Evolutionary conservation across 2,329 filamentous ascomycete genomes (phyloP).

Genomic region (Camillea tinctor): DNA sequence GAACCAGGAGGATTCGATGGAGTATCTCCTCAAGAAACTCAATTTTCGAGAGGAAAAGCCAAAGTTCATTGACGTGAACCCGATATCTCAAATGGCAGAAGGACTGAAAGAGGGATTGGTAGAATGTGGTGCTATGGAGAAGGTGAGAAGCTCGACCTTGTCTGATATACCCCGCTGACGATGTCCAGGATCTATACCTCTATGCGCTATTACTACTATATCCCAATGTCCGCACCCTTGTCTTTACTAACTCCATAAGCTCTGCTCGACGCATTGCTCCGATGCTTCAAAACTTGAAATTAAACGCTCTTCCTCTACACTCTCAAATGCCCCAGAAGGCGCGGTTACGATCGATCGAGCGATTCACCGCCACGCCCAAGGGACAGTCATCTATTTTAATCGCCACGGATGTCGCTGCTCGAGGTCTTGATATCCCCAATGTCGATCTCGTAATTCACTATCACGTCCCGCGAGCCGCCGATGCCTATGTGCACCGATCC

Average conservation of each 20-base stretch:
- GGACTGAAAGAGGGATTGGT: constrained; percentile 85
- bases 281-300: constrained; percentile 76
- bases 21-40: constrained; percentile 86
- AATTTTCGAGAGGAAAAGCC: constrained; percentile 83
- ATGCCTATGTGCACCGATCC: constrained; percentile 93
- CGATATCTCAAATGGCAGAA: constrained; percentile 82
- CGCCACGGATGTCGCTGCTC: constrained; percentile 89
- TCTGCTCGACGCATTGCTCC: constrained; percentile 84
- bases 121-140: constrained; percentile 90
- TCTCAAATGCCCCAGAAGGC: constrained; percentile 97
- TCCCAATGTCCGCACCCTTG: constrained; percentile 74
- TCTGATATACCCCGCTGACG: constrained; percentile 9
- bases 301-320: constrained; percentile 77
- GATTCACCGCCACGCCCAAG: constrained; percentile 67
- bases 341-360: constrained; percentile 86
- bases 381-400: constrained; percentile 67
- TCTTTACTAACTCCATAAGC: constrained; percentile 96
- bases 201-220: constrained; percentile 85
- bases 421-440: constrained; percentile 87
- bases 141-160: constrained; percentile 50
- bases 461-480: constrained; percentile 86
- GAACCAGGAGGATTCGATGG: constrained; percentile 78
- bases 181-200: constrained; percentile 75
- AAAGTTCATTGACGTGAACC: constrained; percentile 90
- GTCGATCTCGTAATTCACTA: constrained; percentile 94